Conservation (phyloP, 805 yeast genomes). For the Cyberlindnera samutprakarnensis region DNA sequence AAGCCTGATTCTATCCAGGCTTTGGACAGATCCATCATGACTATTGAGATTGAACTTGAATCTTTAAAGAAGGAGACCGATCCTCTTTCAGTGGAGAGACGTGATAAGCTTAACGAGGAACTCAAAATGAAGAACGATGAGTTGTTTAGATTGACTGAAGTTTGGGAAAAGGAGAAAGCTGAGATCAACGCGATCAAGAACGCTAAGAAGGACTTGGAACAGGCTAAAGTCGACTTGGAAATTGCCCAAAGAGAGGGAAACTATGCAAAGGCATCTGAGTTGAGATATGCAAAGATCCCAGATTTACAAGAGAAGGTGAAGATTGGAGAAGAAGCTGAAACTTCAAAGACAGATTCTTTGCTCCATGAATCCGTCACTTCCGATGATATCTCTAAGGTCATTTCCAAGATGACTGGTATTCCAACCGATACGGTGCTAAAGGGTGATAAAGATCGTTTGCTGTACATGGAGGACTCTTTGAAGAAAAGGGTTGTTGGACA, state of each 20-base stretch:
- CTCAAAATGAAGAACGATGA: conserved; percentile 58
- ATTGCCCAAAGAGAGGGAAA: conserved; percentile 78
- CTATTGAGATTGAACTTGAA: conserved; percentile 90
- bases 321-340: conserved; percentile 27
- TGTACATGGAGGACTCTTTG: conserved; percentile 79
- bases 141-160: conserved; percentile 58
- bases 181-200: conserved; percentile 71
- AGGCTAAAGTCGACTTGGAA: conserved; percentile 77
- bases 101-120: conserved; percentile 63
- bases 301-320: conserved; percentile 59
- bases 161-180: conserved; percentile 81
- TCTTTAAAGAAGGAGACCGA: conserved; percentile 91
- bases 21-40: conserved; percentile 83
- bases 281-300: conserved; percentile 85
- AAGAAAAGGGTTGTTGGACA: conserved; percentile 85
- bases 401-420: conserved; percentile 91
- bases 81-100: conserved; percentile 71
- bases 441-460: conserved; percentile 87
- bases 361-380: conserved; percentile 90
- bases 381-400: conserved; percentile 89
- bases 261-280: conserved; percentile 81
- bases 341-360: conserved; percentile 28
- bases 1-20: conserved; percentile 92
- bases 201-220: conserved; percentile 78
- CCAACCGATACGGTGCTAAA: conserved; percentile 87